Base-by-base conservation (phyloP, 306 rosid genomes). In the Cyamopsis tetragonoloba region DNA sequence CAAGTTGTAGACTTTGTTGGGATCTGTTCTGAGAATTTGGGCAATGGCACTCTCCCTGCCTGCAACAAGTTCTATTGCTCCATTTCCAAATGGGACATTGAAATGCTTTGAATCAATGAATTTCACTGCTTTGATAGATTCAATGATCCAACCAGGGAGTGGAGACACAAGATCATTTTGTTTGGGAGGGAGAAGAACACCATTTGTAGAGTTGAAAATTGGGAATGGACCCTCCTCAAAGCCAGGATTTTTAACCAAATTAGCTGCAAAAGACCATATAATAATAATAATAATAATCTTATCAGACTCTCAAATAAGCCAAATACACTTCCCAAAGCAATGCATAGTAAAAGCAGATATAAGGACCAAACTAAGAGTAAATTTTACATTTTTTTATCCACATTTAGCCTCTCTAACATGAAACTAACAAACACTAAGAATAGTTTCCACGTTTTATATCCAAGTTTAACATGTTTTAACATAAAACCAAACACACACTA, bases 61-160 rank as follows among this genome's bases (percentile, higher is more conserved):
- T 12, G 92, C 96, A 62, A 92, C 88, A 57, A 89, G 98, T 77
- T 92, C 96, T 2, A 89, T 67, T 0, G 98, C 96, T 1, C 80
- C 84, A 0, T 35, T 13, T 42, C 96, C 98, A 41, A 31, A 75
- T n/a, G 96, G 98, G 46, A 76, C 76, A 22, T 61, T 64, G 44
- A 76, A 76, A 69, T 76, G 71, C 22, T 76, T 69, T 5, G 80
- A 72, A 27, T 89, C 92, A 17, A 92, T 85, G 83, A 82, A 87
- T 50, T 89, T 92, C 17, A 89, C 84, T 0, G 96, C 96, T 70
- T 87, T 92, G 22, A 89, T 91, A 3, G 98, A 92, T 65, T 89
- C 96, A n/a, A 92, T 86, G 44, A 89, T 86, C 98, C 96, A 92
- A 35, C 91, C 96, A 0, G 93, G 96, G 26, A 89, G 93, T 4